Conservation (phyloP, 176 grass and related monocot genomes). For the Poa pratensis region DNA sequence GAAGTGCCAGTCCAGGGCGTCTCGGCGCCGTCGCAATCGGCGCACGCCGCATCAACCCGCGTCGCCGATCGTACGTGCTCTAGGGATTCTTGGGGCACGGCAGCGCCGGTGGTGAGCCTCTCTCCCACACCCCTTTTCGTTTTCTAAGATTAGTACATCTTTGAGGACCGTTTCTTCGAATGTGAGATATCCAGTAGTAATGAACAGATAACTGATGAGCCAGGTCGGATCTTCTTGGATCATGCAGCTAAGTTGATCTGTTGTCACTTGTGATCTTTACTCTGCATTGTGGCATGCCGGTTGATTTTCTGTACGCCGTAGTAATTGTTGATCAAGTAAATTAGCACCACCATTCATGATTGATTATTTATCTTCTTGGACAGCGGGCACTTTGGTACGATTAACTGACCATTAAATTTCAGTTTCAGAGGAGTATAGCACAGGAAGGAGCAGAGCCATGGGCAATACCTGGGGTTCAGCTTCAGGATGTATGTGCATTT, state of each 20-base stretch:
- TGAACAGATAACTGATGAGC: too few species aligned
- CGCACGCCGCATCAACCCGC: too few species aligned
- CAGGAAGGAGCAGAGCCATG: background rate
- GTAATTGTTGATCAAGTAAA: background rate
- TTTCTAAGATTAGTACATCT: background rate
- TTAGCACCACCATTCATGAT: too few species aligned
- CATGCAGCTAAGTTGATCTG: too few species aligned
- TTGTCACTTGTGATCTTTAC: too few species aligned
- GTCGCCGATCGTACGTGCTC: too few species aligned
- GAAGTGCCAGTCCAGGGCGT: too few species aligned
- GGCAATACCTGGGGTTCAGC: background rate
- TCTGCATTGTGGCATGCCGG: background rate
- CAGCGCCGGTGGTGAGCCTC: too few species aligned
- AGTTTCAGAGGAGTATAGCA: background rate
- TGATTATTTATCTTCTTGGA: background rate
- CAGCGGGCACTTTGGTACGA: background rate
- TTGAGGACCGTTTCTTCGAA: background rate
- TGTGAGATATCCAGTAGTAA: background rate
- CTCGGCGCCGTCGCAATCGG: too few species aligned
- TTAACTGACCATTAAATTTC: background rate
- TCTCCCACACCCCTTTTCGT: too few species aligned
- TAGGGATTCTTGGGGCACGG: too few species aligned
- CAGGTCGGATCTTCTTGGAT: too few species aligned
- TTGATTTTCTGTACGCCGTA: background rate
- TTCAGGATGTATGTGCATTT: background rate